Evolutionary conservation across 139 green algal species (phyloP), one percentile per base, ranked within the genome.

Genomic region (Micractinium sp.): DNA sequence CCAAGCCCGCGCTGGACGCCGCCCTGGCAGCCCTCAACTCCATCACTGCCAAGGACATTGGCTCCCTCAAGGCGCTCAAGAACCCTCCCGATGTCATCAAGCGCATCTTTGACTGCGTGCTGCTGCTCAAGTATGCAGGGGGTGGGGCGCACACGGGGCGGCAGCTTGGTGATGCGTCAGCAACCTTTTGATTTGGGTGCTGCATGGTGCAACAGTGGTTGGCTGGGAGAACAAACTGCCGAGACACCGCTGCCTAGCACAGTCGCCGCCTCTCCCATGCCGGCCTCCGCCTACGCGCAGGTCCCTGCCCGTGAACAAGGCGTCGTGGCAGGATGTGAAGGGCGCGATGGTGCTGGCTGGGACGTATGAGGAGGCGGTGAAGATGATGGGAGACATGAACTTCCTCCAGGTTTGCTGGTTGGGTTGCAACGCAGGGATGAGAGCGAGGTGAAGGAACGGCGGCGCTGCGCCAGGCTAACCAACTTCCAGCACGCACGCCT

Each of bases 21-120:
- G 97, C 97, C 0, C 89, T 99, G 85, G 89, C 92, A 20, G 97
- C 97, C 0, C 92, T 99, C 39, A 97, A 98, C 93, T 97, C 94
- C 67, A 99, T 99, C 94, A 95, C 93, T 3, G 91, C 90, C n/a
- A 97, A 97, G 90, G 97, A 99, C 89, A 98, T 99, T 89, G 90
- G 88, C 20, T 90, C 90, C 84, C 78, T 84, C 78, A 84, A 84
- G 78, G 96, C 97, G 36, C 94, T 99, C 15, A 98, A 98, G 92
- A 98, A 98, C 89, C 97, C 97, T 75, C 97, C 97, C 23, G 96
- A 99, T 89, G 94, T 99, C 61, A 94, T 99, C 63, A 99, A 98
- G 94, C 95, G 97, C 77, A 99, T 99, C 91, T 99, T 99, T 90
- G 97, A 99, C 91, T 95, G 92, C 86, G 97, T 99, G 91, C 93